Percentiles rank a stretch among this genome's conserved stretches.
Evolutionary conservation across 2,329 filamentous ascomycete species (phyloP).

Genomic region (Cladophialophora exuberans): DNA sequence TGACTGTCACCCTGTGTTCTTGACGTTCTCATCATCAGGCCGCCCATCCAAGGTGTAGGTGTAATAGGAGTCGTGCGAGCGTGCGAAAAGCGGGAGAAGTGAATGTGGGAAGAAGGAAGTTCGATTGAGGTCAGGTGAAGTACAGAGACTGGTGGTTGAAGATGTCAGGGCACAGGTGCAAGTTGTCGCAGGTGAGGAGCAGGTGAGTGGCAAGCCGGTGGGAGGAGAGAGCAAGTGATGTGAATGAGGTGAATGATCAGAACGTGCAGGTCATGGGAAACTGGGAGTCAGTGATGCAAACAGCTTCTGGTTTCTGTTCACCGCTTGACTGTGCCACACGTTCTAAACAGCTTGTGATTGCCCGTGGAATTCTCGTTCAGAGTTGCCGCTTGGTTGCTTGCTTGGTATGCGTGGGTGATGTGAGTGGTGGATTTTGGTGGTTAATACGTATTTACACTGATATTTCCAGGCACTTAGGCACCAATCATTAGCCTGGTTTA

Average conservation of each 20-base stretch:
- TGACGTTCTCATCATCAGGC: slow-evolving; percentile 24
- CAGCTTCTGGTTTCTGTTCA: slow-evolving; percentile 12
- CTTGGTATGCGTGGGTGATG: slow-evolving; percentile 6
- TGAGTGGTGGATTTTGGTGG: slow-evolving; percentile 14
- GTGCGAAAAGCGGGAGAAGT: background rate
- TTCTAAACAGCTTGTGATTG: slow-evolving; percentile 2
- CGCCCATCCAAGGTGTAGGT: background rate
- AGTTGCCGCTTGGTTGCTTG: background rate
- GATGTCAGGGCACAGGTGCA: background rate
- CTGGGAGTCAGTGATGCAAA: slow-evolving; percentile 14
- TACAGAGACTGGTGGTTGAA: background rate
- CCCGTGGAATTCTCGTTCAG: slow-evolving; percentile 10
- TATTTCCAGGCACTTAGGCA: no score
- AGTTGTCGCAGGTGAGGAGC: background rate
- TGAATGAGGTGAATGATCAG: slow-evolving; percentile 1
- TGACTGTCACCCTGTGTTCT: background rate
- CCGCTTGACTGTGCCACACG: slow-evolving; percentile 16
- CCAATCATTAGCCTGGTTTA: no score
- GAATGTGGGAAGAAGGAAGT: slow-evolving; percentile 3
- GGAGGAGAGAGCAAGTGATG: background rate
- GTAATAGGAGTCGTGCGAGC: background rate
- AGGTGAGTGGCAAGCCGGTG: background rate
- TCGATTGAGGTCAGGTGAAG: slow-evolving; percentile 1
- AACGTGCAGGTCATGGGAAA: slow-evolving; percentile 4
- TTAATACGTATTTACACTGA: no score